Base-by-base conservation (phyloP, 768 basidiomycete genomes). In the Butyriboletus loyo region DNA sequence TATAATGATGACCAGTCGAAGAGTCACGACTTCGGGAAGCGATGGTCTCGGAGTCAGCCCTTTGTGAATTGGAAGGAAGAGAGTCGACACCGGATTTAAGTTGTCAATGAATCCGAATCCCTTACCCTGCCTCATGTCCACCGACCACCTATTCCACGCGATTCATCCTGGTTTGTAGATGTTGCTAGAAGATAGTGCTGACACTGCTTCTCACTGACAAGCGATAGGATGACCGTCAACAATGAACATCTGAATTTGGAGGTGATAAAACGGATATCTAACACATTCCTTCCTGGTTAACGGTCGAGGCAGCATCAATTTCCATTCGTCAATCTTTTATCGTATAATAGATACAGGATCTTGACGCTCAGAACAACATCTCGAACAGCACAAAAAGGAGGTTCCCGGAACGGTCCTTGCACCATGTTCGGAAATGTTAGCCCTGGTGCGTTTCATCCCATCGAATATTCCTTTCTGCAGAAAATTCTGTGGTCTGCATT, bases 81-180 rank as follows among this genome's bases (percentile, higher is more conserved):
- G 36, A 4, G 52, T 43, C 32, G 40, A n/a, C 34, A 15, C 39
- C n/a, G 1, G 30, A 38, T 49, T 50, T 38, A 41, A 24, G 46
- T 47, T 40, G 50, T 22, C 27, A 28, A 41, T 39, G 50, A 53
- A 28, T 17, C 43, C 39, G 36, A 58, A 42, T 41, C 36, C 40
- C 32, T 46, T 36, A 27, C 43, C 34, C 41, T 37, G 61, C 63
- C 63, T 60, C 63, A 30, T 56, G 64, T 46, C 37, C 44, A 47
- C 38, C 38, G 25, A 50, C 49, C 43, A 14, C 27, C 49, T 25
- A 27, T 42, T 57, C 39, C 50, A 36, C 44, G 47, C 49, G 38
- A 43, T 59, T 65, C 39, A 58, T 65, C 53, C 50, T 50, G 47
- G 50, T 42, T 48, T 40, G n/a, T 7, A 28, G 30, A 36, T 24